Conservation (phyloP, 176 grass and related monocot genomes). For the sorghum (Sorghum bicolor) region DNA sequence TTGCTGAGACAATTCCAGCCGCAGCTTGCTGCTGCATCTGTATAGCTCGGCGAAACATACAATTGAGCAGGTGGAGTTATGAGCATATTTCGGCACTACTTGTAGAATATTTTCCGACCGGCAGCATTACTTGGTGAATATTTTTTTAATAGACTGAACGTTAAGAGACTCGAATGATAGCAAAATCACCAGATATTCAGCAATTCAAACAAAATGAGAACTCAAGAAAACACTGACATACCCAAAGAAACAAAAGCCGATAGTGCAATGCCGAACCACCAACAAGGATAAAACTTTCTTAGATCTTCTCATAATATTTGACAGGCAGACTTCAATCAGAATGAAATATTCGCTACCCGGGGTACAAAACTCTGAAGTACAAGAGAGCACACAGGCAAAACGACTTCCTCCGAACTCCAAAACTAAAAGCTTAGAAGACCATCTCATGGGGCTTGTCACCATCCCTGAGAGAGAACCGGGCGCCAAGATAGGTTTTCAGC, state of each 20-base stretch:
- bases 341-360: constrained; percentile 21
- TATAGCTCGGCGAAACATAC: too few species aligned
- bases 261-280: neutral
- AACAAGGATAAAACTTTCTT: neutral
- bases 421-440: constrained; percentile 54
- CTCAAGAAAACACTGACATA: too few species aligned
- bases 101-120: too few species aligned
- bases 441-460: constrained; percentile 96
- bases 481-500: constrained; percentile 67
- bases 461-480: constrained; percentile 79
- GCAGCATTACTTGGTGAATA: too few species aligned
- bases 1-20: too few species aligned
- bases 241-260: neutral
- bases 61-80: too few species aligned
- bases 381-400: constrained; percentile 33
- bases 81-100: too few species aligned
- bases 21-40: too few species aligned
- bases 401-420: constrained; percentile 13
- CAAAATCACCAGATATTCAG: neutral
- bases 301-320: constrained; percentile 43
- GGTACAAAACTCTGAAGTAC: constrained; percentile 38
- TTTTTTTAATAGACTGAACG: too few species aligned
- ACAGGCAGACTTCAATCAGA: constrained; percentile 22
- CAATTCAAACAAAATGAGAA: neutral
- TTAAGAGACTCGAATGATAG: neutral